A percentile compares a stretch with the other conserved stretches of the same genome.
Conservation (phyloP, 2,329 filamentous ascomycete species). For the Cryphonectria parasitica region DNA sequence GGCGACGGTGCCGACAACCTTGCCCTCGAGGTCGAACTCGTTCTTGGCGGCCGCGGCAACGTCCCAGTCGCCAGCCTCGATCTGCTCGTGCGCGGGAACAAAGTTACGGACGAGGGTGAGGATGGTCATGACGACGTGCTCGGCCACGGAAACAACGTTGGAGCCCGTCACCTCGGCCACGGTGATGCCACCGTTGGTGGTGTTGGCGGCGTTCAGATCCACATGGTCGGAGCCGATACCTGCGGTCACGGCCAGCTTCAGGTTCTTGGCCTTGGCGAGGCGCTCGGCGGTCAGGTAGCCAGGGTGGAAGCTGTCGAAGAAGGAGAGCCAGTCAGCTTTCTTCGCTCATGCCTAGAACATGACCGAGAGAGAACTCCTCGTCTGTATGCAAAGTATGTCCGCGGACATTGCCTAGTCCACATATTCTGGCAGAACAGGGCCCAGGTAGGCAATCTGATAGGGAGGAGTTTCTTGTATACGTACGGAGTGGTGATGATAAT, state of each 20-base stretch:
- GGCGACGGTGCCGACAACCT: conserved; percentile 96
- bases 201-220: conserved; percentile 95
- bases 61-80: conserved; percentile 88
- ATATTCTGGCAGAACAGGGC: conserved; percentile 26
- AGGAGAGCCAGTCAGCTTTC: neutral
- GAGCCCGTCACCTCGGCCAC: conserved; percentile 97
- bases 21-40: conserved; percentile 96
- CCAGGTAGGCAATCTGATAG: neutral
- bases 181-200: conserved; percentile 95
- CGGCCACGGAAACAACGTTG: conserved; percentile 97
- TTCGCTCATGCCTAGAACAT: neutral
- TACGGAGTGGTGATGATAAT: conserved; percentile 99
- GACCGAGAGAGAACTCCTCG: neutral
- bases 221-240: conserved; percentile 99
- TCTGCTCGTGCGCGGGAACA: conserved; percentile 93
- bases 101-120: conserved; percentile 96
- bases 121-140: conserved; percentile 99
- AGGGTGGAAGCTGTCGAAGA: conserved; percentile 79
- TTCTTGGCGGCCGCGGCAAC: conserved; percentile 97
- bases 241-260: conserved; percentile 95
- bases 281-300: conserved; percentile 97
- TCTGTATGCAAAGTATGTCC: neutral
- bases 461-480: conserved; percentile 32
- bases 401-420: neutral
- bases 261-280: conserved; percentile 96